A percentile compares a stretch with the other conserved stretches of the same genome.
Conservation (phyloP, 306 rosid genomes). For the Inga leiocalycina region DNA sequence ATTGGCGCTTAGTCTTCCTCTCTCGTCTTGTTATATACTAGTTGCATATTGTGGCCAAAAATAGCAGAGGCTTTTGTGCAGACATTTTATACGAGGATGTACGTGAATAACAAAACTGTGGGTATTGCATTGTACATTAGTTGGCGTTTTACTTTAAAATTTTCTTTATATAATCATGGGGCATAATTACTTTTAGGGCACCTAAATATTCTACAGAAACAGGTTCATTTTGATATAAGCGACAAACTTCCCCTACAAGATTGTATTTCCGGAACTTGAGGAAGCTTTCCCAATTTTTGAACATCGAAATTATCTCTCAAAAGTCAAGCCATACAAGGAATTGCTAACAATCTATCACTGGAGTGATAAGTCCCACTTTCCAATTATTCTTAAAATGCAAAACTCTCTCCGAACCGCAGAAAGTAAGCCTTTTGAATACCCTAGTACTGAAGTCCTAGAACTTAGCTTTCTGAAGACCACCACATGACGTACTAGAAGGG, state of each 20-base stretch:
- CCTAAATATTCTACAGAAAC: not conserved
- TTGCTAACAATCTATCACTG: not conserved
- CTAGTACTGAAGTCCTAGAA: no score
- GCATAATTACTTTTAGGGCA: not conserved
- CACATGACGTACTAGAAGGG: not conserved
- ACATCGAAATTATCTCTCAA: not conserved
- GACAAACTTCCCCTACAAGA: no score
- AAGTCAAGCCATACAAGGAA: not conserved
- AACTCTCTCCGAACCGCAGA: not conserved
- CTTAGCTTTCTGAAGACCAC: not conserved
- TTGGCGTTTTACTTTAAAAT: not conserved
- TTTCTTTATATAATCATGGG: not conserved
- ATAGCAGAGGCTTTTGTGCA: not conserved
- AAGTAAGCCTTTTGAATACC: not conserved
- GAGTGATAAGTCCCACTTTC: not conserved
- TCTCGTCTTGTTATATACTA: not conserved
- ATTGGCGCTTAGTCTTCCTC: not conserved
- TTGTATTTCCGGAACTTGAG: not conserved
- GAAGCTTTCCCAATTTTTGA: not conserved
- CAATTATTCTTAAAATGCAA: not conserved
- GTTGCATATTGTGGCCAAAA: not conserved
- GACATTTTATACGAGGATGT: not conserved
- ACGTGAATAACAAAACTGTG: not conserved
- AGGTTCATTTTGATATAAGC: not conserved
- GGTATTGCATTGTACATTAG: not conserved